phyloP scores from a whole-genome alignment of 108 stramenopile species.

The Licmophora abbreviata region DNA sequence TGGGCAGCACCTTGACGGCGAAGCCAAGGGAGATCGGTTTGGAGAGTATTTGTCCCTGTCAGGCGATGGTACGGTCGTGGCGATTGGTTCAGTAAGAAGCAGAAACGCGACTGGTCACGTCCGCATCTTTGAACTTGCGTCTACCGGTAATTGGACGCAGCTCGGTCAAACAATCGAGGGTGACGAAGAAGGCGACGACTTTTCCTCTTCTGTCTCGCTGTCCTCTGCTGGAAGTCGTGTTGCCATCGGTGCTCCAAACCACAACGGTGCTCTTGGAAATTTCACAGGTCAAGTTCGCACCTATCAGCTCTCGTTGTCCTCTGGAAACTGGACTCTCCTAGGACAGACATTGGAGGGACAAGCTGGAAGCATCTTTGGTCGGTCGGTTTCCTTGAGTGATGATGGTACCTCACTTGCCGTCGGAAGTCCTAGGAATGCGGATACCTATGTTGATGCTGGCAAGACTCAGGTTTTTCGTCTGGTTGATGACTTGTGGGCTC shows the following conservation, averaged over 20 bases:
- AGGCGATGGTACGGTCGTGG: slow-evolving; percentile 7
- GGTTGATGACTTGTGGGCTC: slow-evolving; percentile 12
- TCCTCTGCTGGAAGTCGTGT: neutral
- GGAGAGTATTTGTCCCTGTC: slow-evolving; percentile 12
- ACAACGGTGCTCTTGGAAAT: too few species aligned
- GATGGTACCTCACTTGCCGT: slow-evolving; percentile 20
- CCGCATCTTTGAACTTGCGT: neutral
- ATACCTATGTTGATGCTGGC: neutral
- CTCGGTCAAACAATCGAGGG: slow-evolving; percentile 13
- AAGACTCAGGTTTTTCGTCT: slow-evolving; percentile 8
- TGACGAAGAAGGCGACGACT: neutral
- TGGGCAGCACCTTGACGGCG: slow-evolving; percentile 14
- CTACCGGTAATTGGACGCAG: slow-evolving; percentile 3
- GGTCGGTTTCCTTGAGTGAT: slow-evolving; percentile 29
- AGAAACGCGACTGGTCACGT: neutral
- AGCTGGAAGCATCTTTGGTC: slow-evolving; percentile 20
- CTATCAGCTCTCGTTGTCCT: neutral
- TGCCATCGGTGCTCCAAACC: neutral
- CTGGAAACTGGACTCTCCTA: neutral
- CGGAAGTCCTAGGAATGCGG: slow-evolving; percentile 4
- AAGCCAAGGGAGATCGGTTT: slow-evolving; percentile 5
- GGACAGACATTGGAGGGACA: slow-evolving; percentile 6
- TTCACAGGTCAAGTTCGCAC: too few species aligned
- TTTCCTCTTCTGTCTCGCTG: neutral
- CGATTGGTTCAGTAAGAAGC: slow-evolving; percentile 1